Evolutionary conservation across 768 basidiomycete genomes (phyloP).

Genomic region (Pleurotus sapidus): DNA sequence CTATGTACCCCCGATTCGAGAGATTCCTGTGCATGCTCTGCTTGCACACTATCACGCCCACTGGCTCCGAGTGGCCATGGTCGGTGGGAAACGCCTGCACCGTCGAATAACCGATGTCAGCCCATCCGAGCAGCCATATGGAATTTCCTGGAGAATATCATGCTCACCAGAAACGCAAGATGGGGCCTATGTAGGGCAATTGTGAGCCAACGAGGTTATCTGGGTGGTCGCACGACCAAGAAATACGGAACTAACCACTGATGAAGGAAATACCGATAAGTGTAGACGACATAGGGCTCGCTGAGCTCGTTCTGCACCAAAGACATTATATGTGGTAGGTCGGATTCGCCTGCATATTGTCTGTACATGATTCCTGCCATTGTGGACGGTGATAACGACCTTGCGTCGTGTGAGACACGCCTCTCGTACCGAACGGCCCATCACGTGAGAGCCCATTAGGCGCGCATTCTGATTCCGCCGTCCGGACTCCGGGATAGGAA

Average conservation of each 20-base stretch:
- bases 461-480: too few species aligned
- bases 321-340: conserved; percentile 80
- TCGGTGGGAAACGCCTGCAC: conserved; percentile 57
- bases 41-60: conserved; percentile 97
- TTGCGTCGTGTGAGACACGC: background rate
- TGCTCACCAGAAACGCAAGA: conserved; percentile 71
- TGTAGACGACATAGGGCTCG: conserved; percentile 96
- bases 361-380: conserved; percentile 59
- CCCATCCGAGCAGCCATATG: background rate
- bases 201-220: conserved; percentile 11
- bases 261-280: conserved; percentile 94
- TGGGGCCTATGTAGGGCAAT: conserved; percentile 64
- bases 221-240: conserved; percentile 28
- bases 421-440: too few species aligned
- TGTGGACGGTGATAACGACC: conserved; percentile 6
- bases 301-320: conserved; percentile 90
- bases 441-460: too few species aligned
- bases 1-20: conserved; percentile 91
- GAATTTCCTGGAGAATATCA: conserved; percentile 1
- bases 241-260: conserved; percentile 70
- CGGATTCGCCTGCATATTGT: conserved; percentile 71
- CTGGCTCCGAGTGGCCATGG: conserved; percentile 45
- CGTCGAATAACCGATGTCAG: background rate
- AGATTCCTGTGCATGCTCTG: conserved; percentile 81
- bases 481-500: too few species aligned